phyloP scores from a whole-genome alignment of 345 rosid species.

The Geranium brycei region DNA sequence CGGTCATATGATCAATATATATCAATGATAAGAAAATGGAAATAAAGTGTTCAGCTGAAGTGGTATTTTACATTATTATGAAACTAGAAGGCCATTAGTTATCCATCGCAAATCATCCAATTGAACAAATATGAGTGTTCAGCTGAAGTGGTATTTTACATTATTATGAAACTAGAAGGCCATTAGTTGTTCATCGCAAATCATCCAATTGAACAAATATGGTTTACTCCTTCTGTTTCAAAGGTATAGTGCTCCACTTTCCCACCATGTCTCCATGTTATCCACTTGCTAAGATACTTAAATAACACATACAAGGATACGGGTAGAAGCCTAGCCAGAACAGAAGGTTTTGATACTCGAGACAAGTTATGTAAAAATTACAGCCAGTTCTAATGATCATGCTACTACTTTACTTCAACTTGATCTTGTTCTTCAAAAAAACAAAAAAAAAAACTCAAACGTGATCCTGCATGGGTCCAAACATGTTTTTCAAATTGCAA shows the following conservation, averaged over 20 bases:
- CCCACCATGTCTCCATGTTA: no score
- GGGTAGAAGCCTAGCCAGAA: neutral
- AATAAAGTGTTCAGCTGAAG: neutral
- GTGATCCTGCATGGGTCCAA: no score
- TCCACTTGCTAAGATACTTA: no score
- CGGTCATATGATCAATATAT: constrained; percentile 1
- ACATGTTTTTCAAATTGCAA: no score
- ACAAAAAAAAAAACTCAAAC: no score
- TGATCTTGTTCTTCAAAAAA: no score
- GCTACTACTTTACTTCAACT: no score
- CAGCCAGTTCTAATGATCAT: no score
- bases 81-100: neutral
- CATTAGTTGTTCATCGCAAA: neutral
- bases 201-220: neutral
- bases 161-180: neutral
- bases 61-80: neutral
- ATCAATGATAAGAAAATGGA: neutral
- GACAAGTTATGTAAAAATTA: neutral
- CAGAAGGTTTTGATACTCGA: neutral
- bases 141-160: neutral
- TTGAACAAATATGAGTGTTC: neutral
- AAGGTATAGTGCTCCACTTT: no score
- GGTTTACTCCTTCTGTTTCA: no score
- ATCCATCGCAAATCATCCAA: neutral
- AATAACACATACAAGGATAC: no score